phyloP scores from a whole-genome alignment of 495 filamentous ascomycete species.

The Tuber calosporum region DNA sequence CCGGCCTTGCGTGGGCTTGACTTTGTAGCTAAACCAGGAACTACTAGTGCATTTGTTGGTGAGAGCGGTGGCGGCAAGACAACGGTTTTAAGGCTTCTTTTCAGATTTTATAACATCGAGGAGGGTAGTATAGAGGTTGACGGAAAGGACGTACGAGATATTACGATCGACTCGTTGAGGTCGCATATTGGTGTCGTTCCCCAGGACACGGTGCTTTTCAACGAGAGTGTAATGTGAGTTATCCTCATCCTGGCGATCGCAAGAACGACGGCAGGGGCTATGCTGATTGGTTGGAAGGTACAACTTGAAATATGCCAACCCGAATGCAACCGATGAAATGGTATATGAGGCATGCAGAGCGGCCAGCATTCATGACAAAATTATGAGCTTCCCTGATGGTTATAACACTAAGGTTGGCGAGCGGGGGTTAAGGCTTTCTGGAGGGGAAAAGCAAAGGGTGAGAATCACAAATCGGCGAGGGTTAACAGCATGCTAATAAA shows the following conservation, averaged over 20 bases:
- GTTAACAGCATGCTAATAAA: background rate
- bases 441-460: constrained; percentile 84
- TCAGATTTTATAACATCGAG: constrained; percentile 82
- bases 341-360: constrained; percentile 83
- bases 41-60: constrained; percentile 89
- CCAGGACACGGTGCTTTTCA: constrained; percentile 94
- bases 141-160: constrained; percentile 69
- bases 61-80: constrained; percentile 97
- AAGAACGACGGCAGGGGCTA: background rate
- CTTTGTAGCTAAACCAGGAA: constrained; percentile 78
- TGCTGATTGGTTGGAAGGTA: constrained; percentile 45
- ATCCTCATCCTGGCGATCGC: background rate
- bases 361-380: constrained; percentile 93
- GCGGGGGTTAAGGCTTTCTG: constrained; percentile 82
- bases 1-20: constrained; percentile 74
- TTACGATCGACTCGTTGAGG: constrained; percentile 90
- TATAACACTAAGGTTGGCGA: constrained; percentile 93
- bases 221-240: constrained; percentile 74
- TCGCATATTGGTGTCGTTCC: constrained; percentile 89
- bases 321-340: constrained; percentile 72
- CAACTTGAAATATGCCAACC: constrained; percentile 92
- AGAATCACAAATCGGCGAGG: constrained; percentile 8
- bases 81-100: constrained; percentile 90
- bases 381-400: constrained; percentile 82
- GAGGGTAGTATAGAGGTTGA: constrained; percentile 76